Evolutionary conservation across 176 grass and related monocot genomes (phyloP), one percentile per base, ranked within the genome.

Genomic region (Aegilops umbellulata): DNA sequence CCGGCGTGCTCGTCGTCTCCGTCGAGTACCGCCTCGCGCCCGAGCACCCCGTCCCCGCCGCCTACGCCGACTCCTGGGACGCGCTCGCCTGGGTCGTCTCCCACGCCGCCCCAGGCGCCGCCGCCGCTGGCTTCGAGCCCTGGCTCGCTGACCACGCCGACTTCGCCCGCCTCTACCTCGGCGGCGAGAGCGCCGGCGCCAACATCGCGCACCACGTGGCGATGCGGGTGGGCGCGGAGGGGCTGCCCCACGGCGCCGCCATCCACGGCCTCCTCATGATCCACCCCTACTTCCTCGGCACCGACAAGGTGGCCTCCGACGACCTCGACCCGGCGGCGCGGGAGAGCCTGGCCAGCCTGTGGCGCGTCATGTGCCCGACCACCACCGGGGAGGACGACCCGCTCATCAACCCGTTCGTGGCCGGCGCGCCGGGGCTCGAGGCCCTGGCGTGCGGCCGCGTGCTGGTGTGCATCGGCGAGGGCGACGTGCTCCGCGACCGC

Each of bases 141-240:
- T 90, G 89, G 85, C 35, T 97, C 66, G 30, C 84, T 29, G 69
- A 66, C 35, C 80, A 87, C 74, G 88, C 68, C 11, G 88, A 97
- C 72, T 97, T 97, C 83, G 49, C 86, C n/a, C 90, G 81, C 30
- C 77, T 97, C 19, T 94, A 87, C 87, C 78, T 97, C 31, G 90
- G 92, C 41, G 95, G 95, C 13, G 95, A 97, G 83, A 97, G 95
- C 65, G 90, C 92, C 15, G 92, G 95, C 42, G 71, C 90, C 49
- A 97, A 94, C 90, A 94, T 97, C 85, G 92, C 88, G 53, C 95
- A 97, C 84, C 83, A 97, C 77, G 80, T 91, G 55, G 88, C 85
- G 26, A 97, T 90, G 92, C 92, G 77, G 58, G 90, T 38, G 1
- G 87, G 55, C 19, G 24, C 36, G 10, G 88, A 88, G 51, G 92